Base-by-base conservation (phyloP, 495 filamentous ascomycete species). In the Physcia stellaris region DNA sequence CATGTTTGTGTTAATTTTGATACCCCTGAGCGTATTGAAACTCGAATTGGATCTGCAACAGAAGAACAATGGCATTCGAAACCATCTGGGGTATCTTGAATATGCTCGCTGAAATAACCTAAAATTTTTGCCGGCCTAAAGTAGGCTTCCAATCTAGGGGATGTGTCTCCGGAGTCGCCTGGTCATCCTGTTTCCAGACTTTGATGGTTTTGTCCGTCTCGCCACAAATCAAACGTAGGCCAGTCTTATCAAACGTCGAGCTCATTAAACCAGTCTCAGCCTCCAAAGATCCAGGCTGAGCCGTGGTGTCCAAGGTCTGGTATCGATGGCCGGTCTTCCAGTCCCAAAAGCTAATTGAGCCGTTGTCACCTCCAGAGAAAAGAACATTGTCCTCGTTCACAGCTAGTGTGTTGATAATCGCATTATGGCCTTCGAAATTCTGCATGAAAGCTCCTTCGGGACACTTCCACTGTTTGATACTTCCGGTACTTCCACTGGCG, bases 401-500 rank as follows among this genome's bases (percentile, higher is more conserved):
- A 24, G 79, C 64, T n/a, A 99, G 58, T 0, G 84, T 85, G 56
- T 99, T 99, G 64, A 96, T 90, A 57, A 99, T 84, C 32, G 84
- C 72, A 48, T 95, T 94, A 46, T 94, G 87, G 27, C 87, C 87
- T 29, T 95, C 87, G 53, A 95, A 99, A 60, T 96, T 96, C 62
- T 94, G 86, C 92, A 99, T 99, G 57, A 99, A 94, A 22, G 82
- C 86, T 26, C 88, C 92, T 59, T 94, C 88, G 13, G 92, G 92
- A 50, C 86, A 96, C 58, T 96, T 96, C 88, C 90, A 99, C 58
- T 96, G 92, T 67, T 99, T 99, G 63, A 99, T 99, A 56, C 79
- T 84, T 18, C 80, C 79, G 0, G 87, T 86, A 51, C 83, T 90
- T 42, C 81, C 88, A 43, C 73, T 84, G 22, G 87, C 92, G 49